Conservation (phyloP, 345 rosid genomes). For the Eucalyptus cladocalyx region DNA sequence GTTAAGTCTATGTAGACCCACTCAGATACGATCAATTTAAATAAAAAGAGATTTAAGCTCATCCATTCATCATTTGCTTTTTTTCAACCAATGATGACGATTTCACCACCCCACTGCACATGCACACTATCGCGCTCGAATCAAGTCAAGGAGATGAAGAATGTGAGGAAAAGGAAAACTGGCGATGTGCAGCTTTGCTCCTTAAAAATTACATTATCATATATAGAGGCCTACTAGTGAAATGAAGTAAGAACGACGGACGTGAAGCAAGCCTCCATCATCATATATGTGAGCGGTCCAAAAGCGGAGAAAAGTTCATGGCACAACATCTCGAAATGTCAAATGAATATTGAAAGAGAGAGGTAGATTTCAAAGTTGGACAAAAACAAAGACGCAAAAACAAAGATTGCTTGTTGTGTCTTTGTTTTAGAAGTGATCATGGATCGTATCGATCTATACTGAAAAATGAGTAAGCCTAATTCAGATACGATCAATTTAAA, state of each 20-base stretch:
- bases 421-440: not conserved
- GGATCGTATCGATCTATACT: rapidly evolving
- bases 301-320: not conserved
- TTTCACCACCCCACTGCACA: not conserved
- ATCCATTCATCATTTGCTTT: not conserved
- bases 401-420: not conserved
- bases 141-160: not conserved
- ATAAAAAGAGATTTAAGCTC: not conserved
- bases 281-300: not conserved
- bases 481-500: not conserved
- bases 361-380: not conserved
- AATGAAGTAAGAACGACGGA: not conserved
- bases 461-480: too few species aligned
- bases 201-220: too few species aligned
- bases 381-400: not conserved
- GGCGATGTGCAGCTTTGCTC: rapidly evolving
- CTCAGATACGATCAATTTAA: not conserved
- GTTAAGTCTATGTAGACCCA: not conserved
- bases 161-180: not conserved
- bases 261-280: not conserved
- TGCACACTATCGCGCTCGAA: not conserved
- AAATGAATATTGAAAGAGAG: not conserved
- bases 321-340: not conserved
- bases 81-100: not conserved
- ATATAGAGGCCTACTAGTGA: not conserved